Evolutionary conservation across 1,284 basidiomycete genomes (phyloP), one percentile per base, ranked within the genome.

Genomic region (Puccinia hordei): DNA sequence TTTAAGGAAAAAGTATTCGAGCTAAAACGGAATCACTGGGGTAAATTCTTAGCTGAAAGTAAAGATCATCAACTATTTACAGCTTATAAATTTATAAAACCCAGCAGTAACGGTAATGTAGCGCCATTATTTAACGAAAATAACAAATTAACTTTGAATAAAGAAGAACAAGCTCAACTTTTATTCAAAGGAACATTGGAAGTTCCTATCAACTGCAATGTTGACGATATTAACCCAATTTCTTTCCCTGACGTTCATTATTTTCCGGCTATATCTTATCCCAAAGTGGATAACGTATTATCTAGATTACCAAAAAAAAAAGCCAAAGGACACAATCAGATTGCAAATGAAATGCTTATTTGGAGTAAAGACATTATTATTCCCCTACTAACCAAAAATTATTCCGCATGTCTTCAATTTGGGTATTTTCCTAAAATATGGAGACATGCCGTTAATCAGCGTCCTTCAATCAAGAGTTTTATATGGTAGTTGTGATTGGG

Each of bases 11-110:
- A 41, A 41, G 41, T 74, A 10, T 30, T 24, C 15, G 72, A 74
- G 35, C n/a, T 59, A 22, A 74, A 74, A 61, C 19, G 53, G 3
- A 59, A 57, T 33, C 72, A 74, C 53, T 74, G 72, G 72, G 2
- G 53, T 4, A 59, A 35, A 19, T 74, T 74, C 24, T 38, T 74
- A 27, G 49, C 72, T 35, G 24, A 57, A 59, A 33, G n/a, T 8
- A 35, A 38, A 30, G n/a, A 38, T 55, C 30, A 59, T 30, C 51
- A 55, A 8, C 38, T 38, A 8, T 59, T 57, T 24, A 13, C 17
- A 57, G 72, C 72, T 35, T 74, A 41, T 27, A 35, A 35, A n/a
- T 74, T 55, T 33, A 74, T 35, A 3, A 51, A 59, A 53, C 24
- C 24, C 9, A 22, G 10, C 10, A 19, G 22, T 24, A n/a, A 5